Evolutionary conservation across 2,329 filamentous ascomycete species (phyloP).

Genomic region (Fusarium sp.): DNA sequence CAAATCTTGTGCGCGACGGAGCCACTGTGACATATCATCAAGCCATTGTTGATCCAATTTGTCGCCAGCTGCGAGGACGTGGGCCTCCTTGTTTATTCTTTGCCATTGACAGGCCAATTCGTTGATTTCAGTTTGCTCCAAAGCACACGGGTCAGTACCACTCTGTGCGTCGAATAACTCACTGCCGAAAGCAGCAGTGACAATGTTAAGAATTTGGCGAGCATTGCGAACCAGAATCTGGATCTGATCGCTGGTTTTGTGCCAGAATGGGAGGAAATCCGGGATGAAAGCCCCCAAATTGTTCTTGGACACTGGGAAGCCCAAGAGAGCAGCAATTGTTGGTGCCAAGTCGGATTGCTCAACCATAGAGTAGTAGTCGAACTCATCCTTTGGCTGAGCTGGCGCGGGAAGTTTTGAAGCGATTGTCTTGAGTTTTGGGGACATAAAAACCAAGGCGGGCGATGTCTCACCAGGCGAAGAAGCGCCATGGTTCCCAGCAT

Average conservation of each 20-base stretch:
- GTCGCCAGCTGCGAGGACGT: slow-evolving; percentile 36
- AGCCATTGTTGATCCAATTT: slow-evolving; percentile 58
- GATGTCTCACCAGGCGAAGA: slow-evolving; percentile 95
- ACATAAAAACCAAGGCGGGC: slow-evolving; percentile 90
- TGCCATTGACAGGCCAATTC: slow-evolving; percentile 78
- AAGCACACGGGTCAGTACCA: slow-evolving; percentile 55
- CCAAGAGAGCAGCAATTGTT: slow-evolving; percentile 86
- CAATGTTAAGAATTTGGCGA: slow-evolving; percentile 81
- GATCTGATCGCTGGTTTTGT: slow-evolving; percentile 63
- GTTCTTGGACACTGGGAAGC: slow-evolving; percentile 89
- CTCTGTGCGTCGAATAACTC: slow-evolving; percentile 57
- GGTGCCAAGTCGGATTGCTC: slow-evolving; percentile 96
- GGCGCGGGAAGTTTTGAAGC: slow-evolving; percentile 64
- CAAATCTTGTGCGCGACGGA: slow-evolving; percentile 77
- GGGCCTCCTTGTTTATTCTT: slow-evolving; percentile 48
- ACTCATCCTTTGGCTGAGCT: slow-evolving; percentile 72
- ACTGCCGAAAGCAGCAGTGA: slow-evolving; percentile 76
- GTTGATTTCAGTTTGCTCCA: slow-evolving; percentile 60
- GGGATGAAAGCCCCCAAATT: slow-evolving; percentile 89
- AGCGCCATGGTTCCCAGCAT: slow-evolving; percentile 95
- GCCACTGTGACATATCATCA: slow-evolving; percentile 68
- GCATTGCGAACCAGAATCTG: slow-evolving; percentile 83
- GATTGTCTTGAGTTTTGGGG: slow-evolving; percentile 79
- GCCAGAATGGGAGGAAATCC: slow-evolving; percentile 84
- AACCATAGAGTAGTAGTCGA: slow-evolving; percentile 85